phyloP scores from a whole-genome alignment of 148 eudicot species.

The Arctostaphylos glauca region DNA sequence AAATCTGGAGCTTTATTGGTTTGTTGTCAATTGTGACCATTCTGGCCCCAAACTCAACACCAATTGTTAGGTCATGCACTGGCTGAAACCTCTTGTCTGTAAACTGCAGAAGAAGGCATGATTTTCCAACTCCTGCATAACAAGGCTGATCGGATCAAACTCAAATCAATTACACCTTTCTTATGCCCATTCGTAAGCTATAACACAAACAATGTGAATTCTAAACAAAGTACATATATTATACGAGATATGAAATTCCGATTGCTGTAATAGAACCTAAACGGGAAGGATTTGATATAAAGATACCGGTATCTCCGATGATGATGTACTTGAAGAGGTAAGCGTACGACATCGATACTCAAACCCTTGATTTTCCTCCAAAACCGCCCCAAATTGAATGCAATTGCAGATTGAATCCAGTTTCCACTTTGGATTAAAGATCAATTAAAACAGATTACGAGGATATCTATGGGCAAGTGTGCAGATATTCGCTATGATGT shows the following conservation, averaged over 20 bases:
- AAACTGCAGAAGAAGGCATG: slow-evolving; percentile 72
- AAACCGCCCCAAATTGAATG: neutral
- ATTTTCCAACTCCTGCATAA: slow-evolving; percentile 61
- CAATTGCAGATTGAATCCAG: neutral
- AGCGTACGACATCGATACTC: slow-evolving; percentile 65
- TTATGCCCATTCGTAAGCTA: too few species aligned
- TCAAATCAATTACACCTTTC: neutral
- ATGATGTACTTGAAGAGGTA: slow-evolving; percentile 90
- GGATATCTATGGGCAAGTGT: neutral
- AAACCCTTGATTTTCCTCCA: slow-evolving; percentile 7
- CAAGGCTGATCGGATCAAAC: neutral
- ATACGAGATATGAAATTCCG: neutral
- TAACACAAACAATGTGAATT: too few species aligned
- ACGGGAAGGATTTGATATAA: neutral
- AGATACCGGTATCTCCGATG: slow-evolving; percentile 81
- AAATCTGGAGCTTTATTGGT: slow-evolving; percentile 67
- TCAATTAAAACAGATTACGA: too few species aligned
- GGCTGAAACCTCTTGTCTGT: slow-evolving; percentile 72
- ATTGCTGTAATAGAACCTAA: too few species aligned
- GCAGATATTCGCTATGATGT: neutral
- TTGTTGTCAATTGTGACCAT: slow-evolving; percentile 67
- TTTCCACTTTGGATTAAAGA: neutral
- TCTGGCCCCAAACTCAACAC: slow-evolving; percentile 70
- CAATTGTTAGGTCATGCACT: slow-evolving; percentile 69
- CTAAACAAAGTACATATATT: too few species aligned